Evolutionary conservation across 768 basidiomycete genomes (phyloP).

Genomic region (Calocybe gangraenosa): DNA sequence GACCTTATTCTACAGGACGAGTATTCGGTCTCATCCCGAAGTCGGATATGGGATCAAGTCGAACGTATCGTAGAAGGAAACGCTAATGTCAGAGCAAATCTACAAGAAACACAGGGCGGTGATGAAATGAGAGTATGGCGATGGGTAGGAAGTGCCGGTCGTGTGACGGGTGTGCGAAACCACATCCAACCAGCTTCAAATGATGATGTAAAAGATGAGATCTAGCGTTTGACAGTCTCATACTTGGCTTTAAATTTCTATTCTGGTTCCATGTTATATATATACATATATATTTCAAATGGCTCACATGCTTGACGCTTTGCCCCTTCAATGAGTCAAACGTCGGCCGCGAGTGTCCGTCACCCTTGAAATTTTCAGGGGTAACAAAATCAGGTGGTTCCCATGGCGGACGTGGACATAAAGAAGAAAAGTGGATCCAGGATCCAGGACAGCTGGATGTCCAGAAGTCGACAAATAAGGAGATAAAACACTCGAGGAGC

Average conservation of each 20-base stretch:
- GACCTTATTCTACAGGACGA: constrained; percentile 82
- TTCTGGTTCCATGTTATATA: no score
- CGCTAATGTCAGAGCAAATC: constrained; percentile 80
- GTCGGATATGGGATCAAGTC: constrained; percentile 76
- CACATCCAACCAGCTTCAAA: no score
- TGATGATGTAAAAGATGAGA: no score
- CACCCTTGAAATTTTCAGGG: not conserved
- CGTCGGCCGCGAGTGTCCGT: not conserved
- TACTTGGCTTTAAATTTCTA: no score
- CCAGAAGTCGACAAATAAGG: constrained; percentile 28
- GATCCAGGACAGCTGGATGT: constrained; percentile 6
- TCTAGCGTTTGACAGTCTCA: no score
- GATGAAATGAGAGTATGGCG: constrained; percentile 90
- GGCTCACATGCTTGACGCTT: no score
- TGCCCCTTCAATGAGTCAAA: not conserved
- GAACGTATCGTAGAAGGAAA: constrained; percentile 86
- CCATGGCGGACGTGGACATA: not conserved
- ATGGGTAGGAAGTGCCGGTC: constrained; percentile 67
- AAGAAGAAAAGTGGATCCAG: not conserved
- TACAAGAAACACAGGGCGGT: constrained; percentile 80
- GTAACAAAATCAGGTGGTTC: not conserved
- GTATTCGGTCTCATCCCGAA: constrained; percentile 63
- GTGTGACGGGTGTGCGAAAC: constrained; percentile 12
- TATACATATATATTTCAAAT: no score
- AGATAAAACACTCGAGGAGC: constrained; percentile 31